Percentiles rank a stretch among this genome's conserved stretches.
Conservation (phyloP, 2,329 filamentous ascomycete genomes). For the Cercospora brassicicola region DNA sequence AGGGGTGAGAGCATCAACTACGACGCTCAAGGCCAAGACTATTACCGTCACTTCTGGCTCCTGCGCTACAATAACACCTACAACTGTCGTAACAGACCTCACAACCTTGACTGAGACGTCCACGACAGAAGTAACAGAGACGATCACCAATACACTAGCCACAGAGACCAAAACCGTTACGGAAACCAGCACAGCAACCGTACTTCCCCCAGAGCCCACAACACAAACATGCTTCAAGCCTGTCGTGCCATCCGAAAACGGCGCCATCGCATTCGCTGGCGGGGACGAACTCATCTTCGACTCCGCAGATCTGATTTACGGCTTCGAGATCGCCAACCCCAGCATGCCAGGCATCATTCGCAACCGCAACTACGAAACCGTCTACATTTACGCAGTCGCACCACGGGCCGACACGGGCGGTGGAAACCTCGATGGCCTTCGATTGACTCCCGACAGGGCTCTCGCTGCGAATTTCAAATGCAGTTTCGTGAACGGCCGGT, state of each 20-base stretch:
- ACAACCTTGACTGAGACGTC: neutral
- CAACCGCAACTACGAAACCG: neutral
- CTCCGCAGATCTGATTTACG: no score
- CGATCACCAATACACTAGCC: neutral
- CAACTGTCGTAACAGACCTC: neutral
- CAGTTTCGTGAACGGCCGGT: neutral
- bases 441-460: neutral
- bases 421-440: neutral
- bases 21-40: neutral
- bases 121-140: neutral
- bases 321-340: neutral
- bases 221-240: neutral
- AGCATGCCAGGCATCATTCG: neutral
- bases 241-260: neutral
- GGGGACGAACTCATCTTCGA: neutral
- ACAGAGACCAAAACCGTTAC: neutral
- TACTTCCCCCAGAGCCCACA: neutral
- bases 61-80: neutral
- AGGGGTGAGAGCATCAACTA: neutral
- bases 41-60: neutral
- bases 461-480: neutral
- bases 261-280: neutral
- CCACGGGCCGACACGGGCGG: neutral
- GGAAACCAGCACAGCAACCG: neutral
- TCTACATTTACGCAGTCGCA: neutral